Evolutionary conservation across 306 rosid genomes (phyloP).

Genomic region (Fragaria nilgerrensis): DNA sequence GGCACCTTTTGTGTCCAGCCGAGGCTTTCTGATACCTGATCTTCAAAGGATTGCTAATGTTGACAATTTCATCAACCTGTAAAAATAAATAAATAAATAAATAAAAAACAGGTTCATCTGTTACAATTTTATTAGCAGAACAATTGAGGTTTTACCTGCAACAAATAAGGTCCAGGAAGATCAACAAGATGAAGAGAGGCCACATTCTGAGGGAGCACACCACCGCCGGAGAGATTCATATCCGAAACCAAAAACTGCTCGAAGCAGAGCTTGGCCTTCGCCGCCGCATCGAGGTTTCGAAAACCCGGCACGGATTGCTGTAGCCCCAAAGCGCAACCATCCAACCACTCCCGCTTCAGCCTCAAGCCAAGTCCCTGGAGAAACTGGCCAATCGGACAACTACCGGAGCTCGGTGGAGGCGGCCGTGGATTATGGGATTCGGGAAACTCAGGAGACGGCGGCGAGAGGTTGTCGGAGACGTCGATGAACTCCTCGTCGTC

Average conservation of each 20-base stretch:
- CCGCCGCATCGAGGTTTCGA: slow-evolving; percentile 39
- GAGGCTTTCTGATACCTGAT: slow-evolving; percentile 68
- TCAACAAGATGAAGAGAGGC: slow-evolving; percentile 62
- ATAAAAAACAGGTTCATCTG: background rate
- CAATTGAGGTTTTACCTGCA: slow-evolving; percentile 50
- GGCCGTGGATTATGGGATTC: slow-evolving; percentile 12
- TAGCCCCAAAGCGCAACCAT: slow-evolving; percentile 45
- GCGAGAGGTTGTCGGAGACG: slow-evolving; percentile 53
- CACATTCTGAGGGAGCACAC: slow-evolving; percentile 66
- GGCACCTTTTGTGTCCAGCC: slow-evolving; percentile 67
- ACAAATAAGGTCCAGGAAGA: slow-evolving; percentile 78
- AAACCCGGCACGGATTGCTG: slow-evolving; percentile 37
- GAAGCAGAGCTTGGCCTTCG: slow-evolving; percentile 68
- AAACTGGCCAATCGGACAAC: slow-evolving; percentile 50
- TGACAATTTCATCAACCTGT: slow-evolving; percentile 86
- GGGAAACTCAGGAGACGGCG: slow-evolving; percentile 41
- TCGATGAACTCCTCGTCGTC: slow-evolving; percentile 49
- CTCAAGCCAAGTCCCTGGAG: slow-evolving; percentile 56
- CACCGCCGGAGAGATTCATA: slow-evolving; percentile 60
- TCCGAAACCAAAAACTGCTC: slow-evolving; percentile 68
- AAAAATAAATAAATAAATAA: background rate
- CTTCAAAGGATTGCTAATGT: slow-evolving; percentile 58
- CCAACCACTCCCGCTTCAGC: slow-evolving; percentile 60
- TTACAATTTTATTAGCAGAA: background rate
- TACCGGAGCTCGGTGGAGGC: slow-evolving; percentile 29